Base-by-base conservation (phyloP, 2,329 filamentous ascomycete genomes). In the Fusarium napiforme region DNA sequence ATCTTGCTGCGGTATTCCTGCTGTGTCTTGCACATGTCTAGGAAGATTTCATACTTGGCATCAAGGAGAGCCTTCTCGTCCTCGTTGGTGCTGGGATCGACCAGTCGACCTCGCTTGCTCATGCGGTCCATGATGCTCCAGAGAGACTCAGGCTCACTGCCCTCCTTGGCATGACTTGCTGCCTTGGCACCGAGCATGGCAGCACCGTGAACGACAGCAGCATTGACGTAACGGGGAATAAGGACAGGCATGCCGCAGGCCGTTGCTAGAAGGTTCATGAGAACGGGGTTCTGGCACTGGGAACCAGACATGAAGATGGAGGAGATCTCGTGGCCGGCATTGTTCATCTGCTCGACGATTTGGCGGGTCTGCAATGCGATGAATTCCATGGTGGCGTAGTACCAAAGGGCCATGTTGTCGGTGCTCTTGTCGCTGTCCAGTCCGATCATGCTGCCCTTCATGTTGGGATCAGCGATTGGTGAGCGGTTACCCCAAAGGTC, bases 261-360 rank as follows among this genome's bases (percentile, higher is more conserved):
- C 1, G 95, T 96, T 19, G 96, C 95, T 77, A 99, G 93, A 21
- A 99, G 90, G 65, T 91, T 89, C 92, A 99, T 97, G 62, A 99
- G 87, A 68, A 98, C 90, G 39, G 92, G 90, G 83, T 99, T 99
- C 84, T 98, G 95, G 86, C 96, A 99, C 82, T 98, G 96, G 16
- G 94, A 97, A 69, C 96, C 96, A 9, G 94, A 97, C 96, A 99
- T 98, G 89, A 98, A 99, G 83, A 99, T 97, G 72, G 93, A 96
- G 56, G 88, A 91, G 82, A 99, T 95, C 75, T 89, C 86, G 84
- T 99, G 96, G 15, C 96, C 96, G 4, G 94, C 87, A 52, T 89
- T 86, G 86, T 98, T 99, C 95, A 99, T 98, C 40, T 93, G 89
- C 78, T 97, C 93, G 73, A 99, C 89, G 78, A 99, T 99, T 83